Percentiles rank a stretch among this genome's conserved stretches.
phyloP scores from a whole-genome alignment of 352 stramenopile species.

The Globisporangium paroecandrum region DNA sequence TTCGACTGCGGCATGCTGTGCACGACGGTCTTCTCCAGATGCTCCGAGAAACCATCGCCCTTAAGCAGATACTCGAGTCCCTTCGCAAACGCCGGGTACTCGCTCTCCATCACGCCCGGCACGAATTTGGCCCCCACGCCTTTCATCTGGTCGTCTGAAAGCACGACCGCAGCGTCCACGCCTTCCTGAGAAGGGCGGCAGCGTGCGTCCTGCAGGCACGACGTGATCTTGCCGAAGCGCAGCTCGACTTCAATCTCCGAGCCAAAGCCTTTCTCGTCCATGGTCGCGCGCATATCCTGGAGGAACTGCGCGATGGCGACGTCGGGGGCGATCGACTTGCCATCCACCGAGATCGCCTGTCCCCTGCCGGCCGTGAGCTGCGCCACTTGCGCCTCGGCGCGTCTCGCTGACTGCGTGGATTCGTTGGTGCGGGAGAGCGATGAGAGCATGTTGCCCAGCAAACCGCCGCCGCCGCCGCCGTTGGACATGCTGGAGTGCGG shows the following conservation, averaged over 20 bases:
- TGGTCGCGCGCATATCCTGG: slow-evolving; percentile 67
- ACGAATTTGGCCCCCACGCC: slow-evolving; percentile 76
- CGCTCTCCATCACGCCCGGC: slow-evolving; percentile 60
- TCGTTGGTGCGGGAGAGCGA: slow-evolving; percentile 77
- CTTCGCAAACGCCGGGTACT: slow-evolving; percentile 69
- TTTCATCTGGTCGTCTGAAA: slow-evolving; percentile 76
- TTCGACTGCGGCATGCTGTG: slow-evolving; percentile 76
- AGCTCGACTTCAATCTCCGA: slow-evolving; percentile 82
- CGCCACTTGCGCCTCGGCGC: slow-evolving; percentile 69
- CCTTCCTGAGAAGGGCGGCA: slow-evolving; percentile 71
- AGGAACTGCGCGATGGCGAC: slow-evolving; percentile 79
- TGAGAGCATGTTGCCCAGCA: slow-evolving; percentile 67
- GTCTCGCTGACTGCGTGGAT: slow-evolving; percentile 65
- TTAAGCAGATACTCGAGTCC: slow-evolving; percentile 66
- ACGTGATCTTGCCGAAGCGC: slow-evolving; percentile 80
- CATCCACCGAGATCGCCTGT: slow-evolving; percentile 70
- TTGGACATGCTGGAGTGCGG: slow-evolving; percentile 44
- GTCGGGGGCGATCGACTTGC: slow-evolving; percentile 62
- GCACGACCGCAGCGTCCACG: slow-evolving; percentile 65
- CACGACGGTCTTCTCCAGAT: slow-evolving; percentile 77
- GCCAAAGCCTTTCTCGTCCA: slow-evolving; percentile 77
- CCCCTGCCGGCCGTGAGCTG: slow-evolving; percentile 69
- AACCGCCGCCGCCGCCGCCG: slow-evolving; percentile 20
- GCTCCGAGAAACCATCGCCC: slow-evolving; percentile 63
- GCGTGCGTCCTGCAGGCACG: slow-evolving; percentile 64